phyloP scores from a whole-genome alignment of 1,139 yeast genomes.

The Debaryomyces sp. region DNA sequence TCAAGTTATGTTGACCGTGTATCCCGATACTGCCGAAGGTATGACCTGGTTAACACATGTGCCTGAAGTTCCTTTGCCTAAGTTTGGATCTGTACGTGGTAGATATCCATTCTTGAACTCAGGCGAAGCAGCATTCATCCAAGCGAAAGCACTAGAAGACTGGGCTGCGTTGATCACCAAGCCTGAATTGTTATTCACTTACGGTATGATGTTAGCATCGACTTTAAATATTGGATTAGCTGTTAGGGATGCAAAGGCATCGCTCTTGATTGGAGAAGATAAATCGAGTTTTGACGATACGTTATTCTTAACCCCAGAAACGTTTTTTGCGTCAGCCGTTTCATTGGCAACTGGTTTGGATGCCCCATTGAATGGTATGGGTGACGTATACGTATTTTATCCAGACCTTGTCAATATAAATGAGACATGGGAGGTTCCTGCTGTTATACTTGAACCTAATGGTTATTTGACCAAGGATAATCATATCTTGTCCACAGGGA shows the following conservation, averaged over 20 bases:
- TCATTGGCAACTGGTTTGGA: conserved; percentile 1
- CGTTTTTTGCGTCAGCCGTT: conserved; percentile 2
- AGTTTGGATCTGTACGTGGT: conserved; percentile 3
- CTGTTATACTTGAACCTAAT: background rate
- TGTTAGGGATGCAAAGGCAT: conserved; percentile 2
- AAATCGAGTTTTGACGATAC: conserved; percentile 3
- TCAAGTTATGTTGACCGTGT: conserved; percentile 1
- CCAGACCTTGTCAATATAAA: conserved; percentile 1
- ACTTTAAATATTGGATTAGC: conserved; percentile 1
- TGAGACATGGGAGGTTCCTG: conserved; percentile 1
- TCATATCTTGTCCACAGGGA: background rate
- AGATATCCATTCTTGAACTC: conserved; percentile 2
- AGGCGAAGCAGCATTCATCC: background rate
- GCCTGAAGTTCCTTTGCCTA: conserved; percentile 1
- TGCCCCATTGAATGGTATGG: conserved; percentile 4
- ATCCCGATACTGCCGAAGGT: conserved; percentile 3
- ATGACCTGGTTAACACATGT: conserved; percentile 4
- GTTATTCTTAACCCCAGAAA: background rate
- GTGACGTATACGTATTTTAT: conserved; percentile 3
- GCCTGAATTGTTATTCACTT: background rate
- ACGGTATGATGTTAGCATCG: conserved; percentile 3
- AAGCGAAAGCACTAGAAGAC: conserved; percentile 3
- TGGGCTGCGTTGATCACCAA: conserved; percentile 1
- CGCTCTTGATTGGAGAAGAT: conserved; percentile 3
- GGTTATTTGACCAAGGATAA: conserved; percentile 1